Base-by-base conservation (phyloP, 1,284 basidiomycete genomes). In the Ganoderma resinaceum region DNA sequence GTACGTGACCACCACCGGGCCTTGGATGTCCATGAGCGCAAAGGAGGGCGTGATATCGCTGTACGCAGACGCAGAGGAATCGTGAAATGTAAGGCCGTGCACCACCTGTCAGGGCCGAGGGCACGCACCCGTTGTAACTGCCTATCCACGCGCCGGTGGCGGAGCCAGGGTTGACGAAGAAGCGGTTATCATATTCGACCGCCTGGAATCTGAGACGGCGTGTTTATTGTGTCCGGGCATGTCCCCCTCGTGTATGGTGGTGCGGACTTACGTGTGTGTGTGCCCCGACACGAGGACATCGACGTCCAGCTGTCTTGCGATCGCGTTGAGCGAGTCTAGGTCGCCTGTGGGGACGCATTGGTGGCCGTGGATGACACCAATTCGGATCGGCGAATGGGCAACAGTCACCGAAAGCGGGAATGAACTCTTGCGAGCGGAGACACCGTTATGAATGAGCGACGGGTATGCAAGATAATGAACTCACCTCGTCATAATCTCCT, bases 161-260 rank as follows among this genome's bases (percentile, higher is more conserved):
- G 18, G 94, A 96, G 1, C 97, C 97, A 0, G 97, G 97, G 80
- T 99, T 98, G 62, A 99, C 89, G 78, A 98, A 99, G 86, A 99
- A 99, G 67, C 92, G 89, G 55, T 91, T 89, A 71, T 96, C 95
- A 75, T 93, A 91, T 78, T 97, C 96, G 71, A 96, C 92, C 4
- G 96, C 95, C 80, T 98, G 95, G 81, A 99, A 99, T 35, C 95
- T 96, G 77, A 14, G 46, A 52, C 65, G 46, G 57, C 46, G 58
- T 67, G 29, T 26, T 26, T 26, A 26, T 23, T 33, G 14, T 3
- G 14, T 38, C 57, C 38, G 23, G 2, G 31, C 52, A 9, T 12
- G 20, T 40, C 35, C 37, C 37, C 33, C 37, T 40, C 35, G 58
- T 60, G 58, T 38, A 60, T 52, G 5, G 52, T 6, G 11, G 31